phyloP scores from a whole-genome alignment of 2,329 filamentous ascomycete genomes.

The Plenodomus lindquistii region DNA sequence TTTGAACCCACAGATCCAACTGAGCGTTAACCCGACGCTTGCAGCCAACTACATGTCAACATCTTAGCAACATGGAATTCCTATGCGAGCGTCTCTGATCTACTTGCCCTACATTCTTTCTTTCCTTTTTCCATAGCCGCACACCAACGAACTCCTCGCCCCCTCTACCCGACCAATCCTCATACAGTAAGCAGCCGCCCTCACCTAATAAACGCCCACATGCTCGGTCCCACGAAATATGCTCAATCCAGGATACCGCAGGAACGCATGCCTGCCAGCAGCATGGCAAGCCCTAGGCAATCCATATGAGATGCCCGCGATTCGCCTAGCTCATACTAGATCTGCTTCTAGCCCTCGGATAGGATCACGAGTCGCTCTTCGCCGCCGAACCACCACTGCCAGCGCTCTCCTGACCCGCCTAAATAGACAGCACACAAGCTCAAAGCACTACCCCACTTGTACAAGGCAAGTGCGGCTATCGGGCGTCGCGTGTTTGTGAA shows the following conservation, averaged over 20 bases:
- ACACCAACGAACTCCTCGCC: not conserved
- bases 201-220: not conserved
- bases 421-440: conserved; percentile 5
- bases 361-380: conserved; percentile 9
- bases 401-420: conserved; percentile 6
- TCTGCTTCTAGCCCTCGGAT: conserved; percentile 2
- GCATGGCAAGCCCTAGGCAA: not conserved
- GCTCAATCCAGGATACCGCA: conserved; percentile 22
- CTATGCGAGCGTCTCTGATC: not conserved
- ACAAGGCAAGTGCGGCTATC: conserved; percentile 20
- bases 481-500: conserved; percentile 10
- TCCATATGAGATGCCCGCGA: conserved; percentile 6
- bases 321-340: conserved; percentile 10
- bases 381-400: not conserved
- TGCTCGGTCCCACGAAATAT: conserved; percentile 27
- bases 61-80: not conserved
- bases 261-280: not conserved
- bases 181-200: conserved; percentile 3
- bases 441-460: not conserved
- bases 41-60: not conserved
- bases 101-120: not conserved
- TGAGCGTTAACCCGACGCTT: not conserved
- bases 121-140: not conserved
- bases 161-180: conserved; percentile 2
- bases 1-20: not conserved